phyloP scores from a whole-genome alignment of 2,329 filamentous ascomycete genomes.

The Claviceps sp. region DNA sequence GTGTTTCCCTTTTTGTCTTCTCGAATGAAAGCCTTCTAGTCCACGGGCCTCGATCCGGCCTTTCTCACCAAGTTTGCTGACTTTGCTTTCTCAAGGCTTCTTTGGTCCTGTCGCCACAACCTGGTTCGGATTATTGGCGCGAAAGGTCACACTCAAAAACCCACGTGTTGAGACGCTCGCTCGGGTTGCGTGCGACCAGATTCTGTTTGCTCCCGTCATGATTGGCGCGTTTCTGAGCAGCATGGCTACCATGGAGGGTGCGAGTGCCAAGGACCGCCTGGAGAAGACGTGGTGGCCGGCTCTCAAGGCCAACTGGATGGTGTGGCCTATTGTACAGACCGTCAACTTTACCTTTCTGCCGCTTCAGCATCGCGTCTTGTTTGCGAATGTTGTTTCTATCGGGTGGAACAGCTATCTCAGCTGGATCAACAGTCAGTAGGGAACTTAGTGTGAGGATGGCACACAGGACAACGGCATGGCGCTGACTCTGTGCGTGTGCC shows the following conservation, averaged over 20 bases:
- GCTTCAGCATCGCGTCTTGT: constrained; percentile 66
- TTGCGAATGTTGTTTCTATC: constrained; percentile 70
- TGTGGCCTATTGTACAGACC: constrained; percentile 79
- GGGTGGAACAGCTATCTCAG: constrained; percentile 55
- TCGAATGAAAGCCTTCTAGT: neutral
- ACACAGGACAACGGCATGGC: too few species aligned
- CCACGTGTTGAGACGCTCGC: constrained; percentile 59
- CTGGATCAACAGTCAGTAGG: constrained; percentile 39
- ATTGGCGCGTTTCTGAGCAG: constrained; percentile 68
- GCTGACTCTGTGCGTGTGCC: too few species aligned
- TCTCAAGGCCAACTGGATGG: constrained; percentile 69
- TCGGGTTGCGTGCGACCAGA: constrained; percentile 69
- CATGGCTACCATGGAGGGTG: constrained; percentile 74
- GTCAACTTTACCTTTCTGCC: constrained; percentile 83
- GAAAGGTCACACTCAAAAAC: constrained; percentile 49
- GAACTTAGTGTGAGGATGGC: neutral
- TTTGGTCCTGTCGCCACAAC: constrained; percentile 81
- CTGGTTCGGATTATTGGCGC: constrained; percentile 73
- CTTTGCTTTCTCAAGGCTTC: constrained; percentile 35
- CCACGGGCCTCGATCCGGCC: too few species aligned
- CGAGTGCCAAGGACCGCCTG: constrained; percentile 49
- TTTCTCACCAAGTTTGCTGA: neutral
- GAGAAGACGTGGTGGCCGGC: constrained; percentile 56
- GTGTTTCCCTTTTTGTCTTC: neutral
- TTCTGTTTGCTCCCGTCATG: constrained; percentile 71